These are phyloP conservation scores for Nelumbo lutea DNA, from an alignment of 164 flowering plant genomes.

Conservation along the genomic window DNA sequence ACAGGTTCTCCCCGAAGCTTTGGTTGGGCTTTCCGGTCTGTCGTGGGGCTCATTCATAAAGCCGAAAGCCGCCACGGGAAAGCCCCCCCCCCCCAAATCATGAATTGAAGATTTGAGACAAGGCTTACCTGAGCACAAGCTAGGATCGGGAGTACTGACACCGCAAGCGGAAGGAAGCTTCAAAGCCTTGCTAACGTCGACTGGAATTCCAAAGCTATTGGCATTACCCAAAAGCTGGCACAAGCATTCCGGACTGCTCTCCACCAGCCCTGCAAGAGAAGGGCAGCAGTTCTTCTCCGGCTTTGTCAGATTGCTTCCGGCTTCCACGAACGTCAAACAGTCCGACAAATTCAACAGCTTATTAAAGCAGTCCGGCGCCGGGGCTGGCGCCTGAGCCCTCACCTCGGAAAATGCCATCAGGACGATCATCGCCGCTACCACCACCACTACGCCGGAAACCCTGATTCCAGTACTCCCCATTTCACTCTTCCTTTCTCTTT, in stretches of 20 bases:
- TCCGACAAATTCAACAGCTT: slow-evolving; percentile 42
- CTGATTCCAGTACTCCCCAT: slow-evolving; percentile 1
- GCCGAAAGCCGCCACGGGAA: too few species aligned
- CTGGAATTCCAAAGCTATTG: slow-evolving; percentile 19
- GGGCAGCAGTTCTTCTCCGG: slow-evolving; percentile 64
- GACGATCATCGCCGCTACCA: background rate
- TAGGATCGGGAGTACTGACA: slow-evolving; percentile 31
- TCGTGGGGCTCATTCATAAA: too few species aligned
- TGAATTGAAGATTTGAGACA: slow-evolving; percentile 17
- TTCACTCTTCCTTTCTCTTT: background rate
- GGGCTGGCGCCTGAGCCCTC: slow-evolving; percentile 15
- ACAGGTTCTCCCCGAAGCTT: too few species aligned
- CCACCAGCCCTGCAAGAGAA: slow-evolving; percentile 53
- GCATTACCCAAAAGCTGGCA: slow-evolving; percentile 48
- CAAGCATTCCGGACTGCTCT: slow-evolving; percentile 47
- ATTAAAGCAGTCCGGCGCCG: slow-evolving; percentile 27
- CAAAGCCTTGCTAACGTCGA: slow-evolving; percentile 41
- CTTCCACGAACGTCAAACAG: slow-evolving; percentile 48
- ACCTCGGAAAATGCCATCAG: slow-evolving; percentile 3
- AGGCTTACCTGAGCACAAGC: slow-evolving; percentile 16
- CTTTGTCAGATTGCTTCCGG: slow-evolving; percentile 45
- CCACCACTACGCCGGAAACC: background rate
- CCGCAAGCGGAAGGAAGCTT: slow-evolving; percentile 51
- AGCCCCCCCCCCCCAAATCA: too few species aligned
- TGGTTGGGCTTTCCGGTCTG: too few species aligned